Conservation (phyloP, 78 protist genomes). For the Dictyostelium citrinum region DNA sequence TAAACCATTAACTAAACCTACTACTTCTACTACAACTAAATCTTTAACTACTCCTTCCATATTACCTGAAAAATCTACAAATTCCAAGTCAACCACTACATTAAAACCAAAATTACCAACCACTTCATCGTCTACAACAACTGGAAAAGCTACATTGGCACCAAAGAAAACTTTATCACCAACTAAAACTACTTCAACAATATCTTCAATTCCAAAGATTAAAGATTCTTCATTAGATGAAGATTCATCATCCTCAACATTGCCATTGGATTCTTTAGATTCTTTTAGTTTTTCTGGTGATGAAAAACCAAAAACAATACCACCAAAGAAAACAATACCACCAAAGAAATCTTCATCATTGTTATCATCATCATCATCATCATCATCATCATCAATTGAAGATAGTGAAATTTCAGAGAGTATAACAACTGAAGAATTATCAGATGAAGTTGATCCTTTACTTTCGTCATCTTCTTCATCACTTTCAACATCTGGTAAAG, state of each 20-base stretch:
- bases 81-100: neutral
- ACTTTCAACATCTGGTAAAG: neutral
- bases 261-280: neutral
- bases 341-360: neutral
- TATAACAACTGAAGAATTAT: neutral
- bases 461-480: neutral
- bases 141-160: neutral
- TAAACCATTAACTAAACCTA: neutral
- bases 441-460: neutral
- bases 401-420: neutral
- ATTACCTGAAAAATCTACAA: neutral
- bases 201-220: neutral
- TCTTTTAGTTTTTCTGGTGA: neutral
- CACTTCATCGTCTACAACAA: neutral
- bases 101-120: neutral
- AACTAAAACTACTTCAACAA: neutral
- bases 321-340: neutral
- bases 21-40: neutral
- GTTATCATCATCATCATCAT: neutral
- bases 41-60: neutral
- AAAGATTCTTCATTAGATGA: neutral
- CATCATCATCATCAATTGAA: neutral
- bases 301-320: neutral
- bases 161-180: neutral
- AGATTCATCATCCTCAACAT: neutral